Percentiles rank a stretch among this genome's conserved stretches.
These are phyloP conservation scores for Suhomyces tanzawaensis DNA, from an alignment of 805 yeast species.

Conservation along the genomic window DNA sequence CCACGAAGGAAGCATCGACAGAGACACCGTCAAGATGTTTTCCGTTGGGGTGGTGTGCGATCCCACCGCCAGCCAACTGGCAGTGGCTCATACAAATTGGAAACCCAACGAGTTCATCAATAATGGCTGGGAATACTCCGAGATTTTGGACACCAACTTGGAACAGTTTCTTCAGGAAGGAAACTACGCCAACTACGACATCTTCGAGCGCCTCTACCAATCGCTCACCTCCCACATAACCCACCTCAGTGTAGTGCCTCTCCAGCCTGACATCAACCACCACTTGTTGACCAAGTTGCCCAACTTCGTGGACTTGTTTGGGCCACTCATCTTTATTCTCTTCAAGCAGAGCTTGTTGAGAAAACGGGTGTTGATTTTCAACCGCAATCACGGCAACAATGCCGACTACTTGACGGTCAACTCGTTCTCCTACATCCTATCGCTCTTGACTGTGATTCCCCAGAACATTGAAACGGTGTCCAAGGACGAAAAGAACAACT, in stretches of 20 bases:
- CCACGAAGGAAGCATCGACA: constrained; percentile 2
- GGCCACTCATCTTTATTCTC: constrained; percentile 62
- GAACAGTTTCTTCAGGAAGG: constrained; percentile 17
- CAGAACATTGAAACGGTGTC: constrained; percentile 41
- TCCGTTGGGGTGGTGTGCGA: constrained; percentile 62
- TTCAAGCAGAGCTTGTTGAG: constrained; percentile 65
- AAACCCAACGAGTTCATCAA: constrained; percentile 40
- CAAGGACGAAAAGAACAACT: constrained; percentile 8
- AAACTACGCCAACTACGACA: constrained; percentile 16
- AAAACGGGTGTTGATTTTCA: constrained; percentile 45
- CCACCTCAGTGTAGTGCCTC: constrained; percentile 13
- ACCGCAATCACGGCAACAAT: constrained; percentile 3
- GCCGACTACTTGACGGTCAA: constrained; percentile 15
- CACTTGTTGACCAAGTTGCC: constrained; percentile 46
- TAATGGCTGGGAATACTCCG: constrained; percentile 44
- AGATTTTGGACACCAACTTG: constrained; percentile 29
- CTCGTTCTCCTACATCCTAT: constrained; percentile 53
- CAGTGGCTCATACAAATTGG: constrained; percentile 20
- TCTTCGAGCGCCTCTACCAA: constrained; percentile 17
- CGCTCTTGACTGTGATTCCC: constrained; percentile 64
- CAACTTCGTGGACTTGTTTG: constrained; percentile 16
- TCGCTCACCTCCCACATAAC: constrained; percentile 8
- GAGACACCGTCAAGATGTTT: constrained; percentile 50
- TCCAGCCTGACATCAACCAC: constrained; percentile 24
- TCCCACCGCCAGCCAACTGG: constrained; percentile 21